A percentile compares a stretch with the other conserved stretches of the same genome.
Conservation (phyloP, 2,329 filamentous ascomycete species). For the Fusarium xyrophilum region DNA sequence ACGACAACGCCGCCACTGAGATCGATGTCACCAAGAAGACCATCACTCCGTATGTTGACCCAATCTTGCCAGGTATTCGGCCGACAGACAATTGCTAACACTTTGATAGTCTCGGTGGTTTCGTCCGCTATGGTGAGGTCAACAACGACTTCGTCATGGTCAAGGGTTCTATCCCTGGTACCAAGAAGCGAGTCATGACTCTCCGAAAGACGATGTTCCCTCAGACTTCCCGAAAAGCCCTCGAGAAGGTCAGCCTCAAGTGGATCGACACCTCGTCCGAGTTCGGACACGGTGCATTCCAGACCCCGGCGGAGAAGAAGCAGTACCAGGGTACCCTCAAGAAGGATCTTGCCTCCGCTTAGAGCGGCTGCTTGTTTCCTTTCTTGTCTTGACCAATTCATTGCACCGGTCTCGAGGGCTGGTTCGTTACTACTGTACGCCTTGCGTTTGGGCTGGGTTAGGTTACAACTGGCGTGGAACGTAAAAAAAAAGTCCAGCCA, state of each 20-base stretch:
- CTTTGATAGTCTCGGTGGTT: constrained; percentile 83
- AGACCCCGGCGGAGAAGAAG: constrained; percentile 98
- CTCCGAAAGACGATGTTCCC: constrained; percentile 98
- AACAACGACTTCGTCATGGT: constrained; percentile 99
- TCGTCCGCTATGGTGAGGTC: constrained; percentile 98
- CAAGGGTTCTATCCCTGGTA: constrained; percentile 97
- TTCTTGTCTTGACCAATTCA: constrained; percentile 51
- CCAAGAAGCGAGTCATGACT: constrained; percentile 99
- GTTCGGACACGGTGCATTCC: constrained; percentile 99
- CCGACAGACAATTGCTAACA: constrained; percentile 44
- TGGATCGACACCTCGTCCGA: constrained; percentile 99
- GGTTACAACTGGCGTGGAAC: constrained; percentile 48
- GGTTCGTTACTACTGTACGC: constrained; percentile 44
- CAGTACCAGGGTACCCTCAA: constrained; percentile 98
- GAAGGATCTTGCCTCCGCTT: constrained; percentile 78
- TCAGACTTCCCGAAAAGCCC: constrained; percentile 92
- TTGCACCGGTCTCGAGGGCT: constrained; percentile 65
- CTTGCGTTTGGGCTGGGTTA: constrained; percentile 48
- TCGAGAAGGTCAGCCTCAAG: constrained; percentile 99
- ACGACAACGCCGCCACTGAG: constrained; percentile 92
- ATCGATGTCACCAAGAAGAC: constrained; percentile 98
- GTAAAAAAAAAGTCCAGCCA: constrained; percentile 47
- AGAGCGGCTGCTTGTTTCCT: constrained; percentile 51
- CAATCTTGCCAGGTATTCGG: neutral
- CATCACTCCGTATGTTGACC: constrained; percentile 91